Percentiles rank a stretch among this genome's conserved stretches.
phyloP scores from a whole-genome alignment of 2,329 filamentous ascomycete species.

The Ustulina deusta region DNA sequence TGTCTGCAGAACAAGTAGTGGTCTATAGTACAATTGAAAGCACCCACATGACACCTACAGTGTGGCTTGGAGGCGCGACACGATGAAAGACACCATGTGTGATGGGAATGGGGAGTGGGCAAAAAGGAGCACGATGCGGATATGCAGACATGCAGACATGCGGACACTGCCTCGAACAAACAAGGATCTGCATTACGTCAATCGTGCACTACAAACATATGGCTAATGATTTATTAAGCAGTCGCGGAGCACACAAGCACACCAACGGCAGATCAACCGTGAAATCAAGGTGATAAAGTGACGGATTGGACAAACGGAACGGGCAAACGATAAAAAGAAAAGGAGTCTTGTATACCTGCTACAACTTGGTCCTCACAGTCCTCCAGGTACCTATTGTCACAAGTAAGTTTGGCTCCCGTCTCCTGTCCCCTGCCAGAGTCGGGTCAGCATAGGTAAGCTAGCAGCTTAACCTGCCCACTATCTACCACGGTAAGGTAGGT shows the following conservation, averaged over 20 bases:
- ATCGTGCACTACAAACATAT: slow-evolving; percentile 42
- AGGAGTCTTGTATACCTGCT: background rate
- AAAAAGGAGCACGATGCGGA: slow-evolving; percentile 33
- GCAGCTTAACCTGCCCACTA: slow-evolving; percentile 27
- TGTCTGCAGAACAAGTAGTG: slow-evolving; percentile 12
- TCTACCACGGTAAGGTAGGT: slow-evolving; percentile 14
- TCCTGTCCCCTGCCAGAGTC: background rate
- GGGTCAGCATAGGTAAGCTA: slow-evolving; percentile 16
- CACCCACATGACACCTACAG: background rate
- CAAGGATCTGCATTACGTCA: slow-evolving; percentile 48
- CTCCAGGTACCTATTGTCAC: no score
- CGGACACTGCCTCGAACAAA: slow-evolving; percentile 16
- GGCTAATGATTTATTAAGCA: slow-evolving; percentile 38
- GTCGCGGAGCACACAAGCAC: slow-evolving; percentile 30
- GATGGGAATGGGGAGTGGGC: slow-evolving; percentile 24
- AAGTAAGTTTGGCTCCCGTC: background rate
- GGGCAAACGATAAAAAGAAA: background rate
- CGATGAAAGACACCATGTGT: slow-evolving; percentile 34
- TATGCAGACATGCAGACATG: slow-evolving; percentile 25
- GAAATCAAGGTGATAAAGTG: background rate
- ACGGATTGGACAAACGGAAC: slow-evolving; percentile 5
- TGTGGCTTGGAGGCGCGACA: slow-evolving; percentile 5
- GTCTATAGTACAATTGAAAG: background rate
- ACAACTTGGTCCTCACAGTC: no score
- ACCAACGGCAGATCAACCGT: slow-evolving; percentile 20